Conservation (phyloP, 1,139 yeast species). For the Debaryomyces sp. region DNA sequence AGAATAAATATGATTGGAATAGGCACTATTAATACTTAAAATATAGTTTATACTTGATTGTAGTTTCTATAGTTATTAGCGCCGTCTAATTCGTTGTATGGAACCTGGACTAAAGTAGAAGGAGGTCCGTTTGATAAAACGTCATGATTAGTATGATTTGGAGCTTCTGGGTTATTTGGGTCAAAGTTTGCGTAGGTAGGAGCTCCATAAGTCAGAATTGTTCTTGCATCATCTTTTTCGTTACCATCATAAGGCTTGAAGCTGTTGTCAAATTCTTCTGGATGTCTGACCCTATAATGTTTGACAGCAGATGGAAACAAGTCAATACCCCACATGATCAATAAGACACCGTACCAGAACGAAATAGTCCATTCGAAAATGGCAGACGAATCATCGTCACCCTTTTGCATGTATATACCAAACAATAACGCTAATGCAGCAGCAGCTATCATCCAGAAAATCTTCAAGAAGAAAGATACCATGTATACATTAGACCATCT, state of each 20-base stretch:
- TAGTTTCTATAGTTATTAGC: conserved; percentile 3
- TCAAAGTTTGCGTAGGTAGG: conserved; percentile 16
- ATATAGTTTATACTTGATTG: conserved; percentile 1
- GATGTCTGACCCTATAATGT: conserved; percentile 30
- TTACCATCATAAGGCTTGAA: conserved; percentile 1
- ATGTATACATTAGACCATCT: conserved; percentile 47
- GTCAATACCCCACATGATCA: conserved; percentile 69
- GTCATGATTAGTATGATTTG: not conserved
- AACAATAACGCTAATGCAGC: conserved; percentile 71
- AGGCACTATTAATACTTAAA: not conserved
- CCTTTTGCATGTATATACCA: conserved; percentile 48
- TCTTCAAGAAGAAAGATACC: conserved; percentile 56
- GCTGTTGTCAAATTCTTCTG: conserved; percentile 15
- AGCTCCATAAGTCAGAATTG: conserved; percentile 18
- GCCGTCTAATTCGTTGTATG: conserved; percentile 2
- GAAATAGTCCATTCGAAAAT: conserved; percentile 82
- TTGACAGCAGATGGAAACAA: conserved; percentile 62
- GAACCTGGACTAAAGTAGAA: conserved; percentile 1
- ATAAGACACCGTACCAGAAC: conserved; percentile 77
- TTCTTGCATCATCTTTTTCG: conserved; percentile 18
- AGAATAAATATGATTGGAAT: not conserved
- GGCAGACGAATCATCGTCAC: conserved; percentile 50
- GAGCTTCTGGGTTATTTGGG: not conserved
- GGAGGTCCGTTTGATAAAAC: not conserved
- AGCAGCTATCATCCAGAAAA: conserved; percentile 70